Evolutionary conservation across 1,284 basidiomycete genomes (phyloP).

Genomic region (Cutaneotrichosporon dermatis): DNA sequence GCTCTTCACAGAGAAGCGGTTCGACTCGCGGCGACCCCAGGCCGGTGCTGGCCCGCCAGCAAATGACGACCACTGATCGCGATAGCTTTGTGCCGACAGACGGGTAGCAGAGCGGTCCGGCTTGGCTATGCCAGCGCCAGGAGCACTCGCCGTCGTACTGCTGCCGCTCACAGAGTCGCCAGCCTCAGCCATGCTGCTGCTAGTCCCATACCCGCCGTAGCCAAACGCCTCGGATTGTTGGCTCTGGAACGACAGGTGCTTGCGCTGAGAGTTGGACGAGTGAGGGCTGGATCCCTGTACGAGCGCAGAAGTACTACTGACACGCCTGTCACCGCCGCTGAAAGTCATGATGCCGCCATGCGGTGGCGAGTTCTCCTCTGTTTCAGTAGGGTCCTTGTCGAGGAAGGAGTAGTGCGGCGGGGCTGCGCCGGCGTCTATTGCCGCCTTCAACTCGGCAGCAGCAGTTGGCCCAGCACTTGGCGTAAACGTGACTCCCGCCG

Average conservation of each 20-base stretch:
- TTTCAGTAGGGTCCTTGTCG: conserved; percentile 11
- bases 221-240: neutral
- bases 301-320: neutral
- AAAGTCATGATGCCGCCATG: conserved; percentile 1
- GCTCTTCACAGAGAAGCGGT: conserved; percentile 5
- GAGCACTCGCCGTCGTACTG: neutral
- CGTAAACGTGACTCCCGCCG: neutral
- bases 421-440: conserved; percentile 4
- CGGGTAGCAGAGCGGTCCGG: neutral
- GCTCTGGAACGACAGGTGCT: conserved; percentile 4
- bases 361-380: neutral
- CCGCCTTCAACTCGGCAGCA: neutral
- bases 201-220: neutral
- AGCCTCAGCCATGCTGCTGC: conserved; percentile 1
- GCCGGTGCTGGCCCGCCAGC: conserved; percentile 17
- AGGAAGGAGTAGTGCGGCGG: conserved; percentile 14
- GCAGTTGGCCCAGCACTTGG: neutral
- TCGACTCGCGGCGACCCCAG: conserved; percentile 17
- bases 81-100: neutral
- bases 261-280: neutral
- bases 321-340: neutral
- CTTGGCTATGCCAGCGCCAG: neutral
- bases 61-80: conserved; percentile 6
- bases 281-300: neutral
- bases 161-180: neutral